phyloP scores from a whole-genome alignment of 208 protist species.

The Crithidia fasciculata region DNA sequence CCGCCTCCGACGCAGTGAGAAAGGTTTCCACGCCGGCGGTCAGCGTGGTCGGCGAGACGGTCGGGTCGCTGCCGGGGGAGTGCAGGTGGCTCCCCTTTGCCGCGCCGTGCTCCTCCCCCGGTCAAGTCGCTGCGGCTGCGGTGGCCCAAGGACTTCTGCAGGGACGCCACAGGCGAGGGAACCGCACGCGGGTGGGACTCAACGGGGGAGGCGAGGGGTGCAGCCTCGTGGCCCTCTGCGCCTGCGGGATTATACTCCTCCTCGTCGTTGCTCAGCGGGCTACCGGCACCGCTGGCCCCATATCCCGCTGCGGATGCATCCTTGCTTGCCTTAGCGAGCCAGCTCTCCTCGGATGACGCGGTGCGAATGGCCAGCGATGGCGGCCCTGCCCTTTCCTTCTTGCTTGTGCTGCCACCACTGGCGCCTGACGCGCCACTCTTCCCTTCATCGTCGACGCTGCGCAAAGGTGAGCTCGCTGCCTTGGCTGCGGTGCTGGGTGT shows the following conservation, averaged over 20 bases:
- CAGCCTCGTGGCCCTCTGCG: too few species aligned
- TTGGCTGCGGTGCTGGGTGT: background rate
- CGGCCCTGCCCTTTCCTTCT: background rate
- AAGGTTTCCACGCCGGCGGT: conserved; percentile 15
- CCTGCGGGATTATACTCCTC: too few species aligned
- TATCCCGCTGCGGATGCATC: background rate
- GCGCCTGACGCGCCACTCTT: too few species aligned
- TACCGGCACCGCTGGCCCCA: too few species aligned
- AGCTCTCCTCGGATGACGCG: background rate
- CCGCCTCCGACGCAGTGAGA: conserved; percentile 7
- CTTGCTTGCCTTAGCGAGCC: background rate
- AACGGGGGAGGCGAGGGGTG: too few species aligned
- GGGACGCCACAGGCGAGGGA: too few species aligned
- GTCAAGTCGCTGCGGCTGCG: conserved; percentile 22
- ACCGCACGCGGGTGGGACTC: too few species aligned
- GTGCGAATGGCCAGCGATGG: background rate
- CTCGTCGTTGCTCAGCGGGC: too few species aligned
- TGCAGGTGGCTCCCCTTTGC: conserved; percentile 1
- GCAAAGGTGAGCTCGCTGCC: background rate
- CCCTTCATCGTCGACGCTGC: too few species aligned
- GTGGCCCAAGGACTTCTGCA: too few species aligned
- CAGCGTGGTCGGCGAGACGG: conserved; percentile 7
- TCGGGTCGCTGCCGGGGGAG: background rate
- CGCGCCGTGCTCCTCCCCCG: conserved; percentile 4
- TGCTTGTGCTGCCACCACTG: too few species aligned